Conservation (phyloP, 495 filamentous ascomycete genomes). For the Aspergillus haitiensis region DNA sequence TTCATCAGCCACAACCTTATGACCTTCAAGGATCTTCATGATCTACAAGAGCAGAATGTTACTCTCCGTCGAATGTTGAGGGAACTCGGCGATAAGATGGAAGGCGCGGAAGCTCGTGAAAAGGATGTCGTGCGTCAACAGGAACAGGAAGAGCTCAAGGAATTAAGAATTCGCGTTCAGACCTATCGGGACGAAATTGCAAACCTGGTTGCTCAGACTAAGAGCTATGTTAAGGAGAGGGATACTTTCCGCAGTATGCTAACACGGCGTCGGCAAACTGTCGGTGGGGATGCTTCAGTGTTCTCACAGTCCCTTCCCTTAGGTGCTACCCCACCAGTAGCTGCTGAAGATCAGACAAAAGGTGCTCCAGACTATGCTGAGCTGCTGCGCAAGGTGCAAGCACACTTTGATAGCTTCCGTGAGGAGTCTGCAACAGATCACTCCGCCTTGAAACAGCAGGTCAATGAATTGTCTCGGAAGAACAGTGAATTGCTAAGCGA, state of each 20-base stretch:
- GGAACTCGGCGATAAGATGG: constrained; percentile 84
- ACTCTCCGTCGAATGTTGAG: constrained; percentile 78
- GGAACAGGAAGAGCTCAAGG: constrained; percentile 70
- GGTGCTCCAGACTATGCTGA: constrained; percentile 63
- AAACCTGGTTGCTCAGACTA: constrained; percentile 71
- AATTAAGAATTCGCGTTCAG: constrained; percentile 61
- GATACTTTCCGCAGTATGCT: constrained; percentile 97
- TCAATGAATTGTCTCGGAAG: constrained; percentile 75
- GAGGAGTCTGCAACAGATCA: constrained; percentile 79
- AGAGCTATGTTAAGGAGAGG: constrained; percentile 91
- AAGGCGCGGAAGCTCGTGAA: constrained; percentile 77
- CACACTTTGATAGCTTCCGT: constrained; percentile 85
- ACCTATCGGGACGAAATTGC: constrained; percentile 72
- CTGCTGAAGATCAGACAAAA: constrained; percentile 40
- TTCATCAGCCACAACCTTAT: constrained; percentile 83
- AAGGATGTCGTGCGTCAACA: constrained; percentile 67
- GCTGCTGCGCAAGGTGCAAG: constrained; percentile 78
- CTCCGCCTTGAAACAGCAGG: constrained; percentile 78
- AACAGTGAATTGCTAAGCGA: constrained; percentile 81
- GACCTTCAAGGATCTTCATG: constrained; percentile 76
- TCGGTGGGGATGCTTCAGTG: constrained; percentile 59
- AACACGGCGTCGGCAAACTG: constrained; percentile 65
- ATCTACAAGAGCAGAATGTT: constrained; percentile 86
- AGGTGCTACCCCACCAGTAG: constrained; percentile 44
- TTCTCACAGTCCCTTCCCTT: constrained; percentile 64